phyloP scores from a whole-genome alignment of 129 eudicot species.

The Pittosporum tobira region DNA sequence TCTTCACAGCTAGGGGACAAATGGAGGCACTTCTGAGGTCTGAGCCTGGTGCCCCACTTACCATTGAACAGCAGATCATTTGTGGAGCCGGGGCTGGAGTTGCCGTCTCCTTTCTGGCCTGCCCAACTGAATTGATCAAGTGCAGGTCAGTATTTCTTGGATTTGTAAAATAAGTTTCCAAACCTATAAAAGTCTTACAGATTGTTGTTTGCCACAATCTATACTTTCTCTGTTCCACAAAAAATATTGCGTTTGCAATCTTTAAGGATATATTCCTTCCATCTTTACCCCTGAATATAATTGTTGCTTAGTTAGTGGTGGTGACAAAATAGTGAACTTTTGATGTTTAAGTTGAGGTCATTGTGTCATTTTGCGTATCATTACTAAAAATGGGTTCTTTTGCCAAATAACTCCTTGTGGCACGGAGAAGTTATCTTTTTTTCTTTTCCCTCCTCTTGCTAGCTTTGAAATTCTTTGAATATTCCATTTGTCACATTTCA shows the following conservation, averaged over 20 bases:
- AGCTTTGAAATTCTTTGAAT: background rate
- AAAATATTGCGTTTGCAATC: no score
- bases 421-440: no score
- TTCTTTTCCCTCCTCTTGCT: background rate
- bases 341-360: no score
- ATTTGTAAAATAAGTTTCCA: background rate
- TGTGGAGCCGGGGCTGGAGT: conserved; percentile 91
- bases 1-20: conserved; percentile 82
- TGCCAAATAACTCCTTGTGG: no score
- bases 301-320: no score
- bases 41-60: conserved; percentile 63
- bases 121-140: conserved; percentile 87
- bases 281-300: no score
- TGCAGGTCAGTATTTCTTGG: conserved; percentile 55
- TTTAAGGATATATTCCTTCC: no score
- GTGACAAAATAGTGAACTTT: no score
- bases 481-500: background rate
- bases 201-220: background rate
- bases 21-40: conserved; percentile 71
- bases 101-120: conserved; percentile 80
- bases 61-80: conserved; percentile 66
- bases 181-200: background rate
- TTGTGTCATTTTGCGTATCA: no score
- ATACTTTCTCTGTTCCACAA: no score
- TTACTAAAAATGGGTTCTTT: no score